Base-by-base conservation (phyloP, 2,329 filamentous ascomycete species). In the Phyllosticta capitalensis region DNA sequence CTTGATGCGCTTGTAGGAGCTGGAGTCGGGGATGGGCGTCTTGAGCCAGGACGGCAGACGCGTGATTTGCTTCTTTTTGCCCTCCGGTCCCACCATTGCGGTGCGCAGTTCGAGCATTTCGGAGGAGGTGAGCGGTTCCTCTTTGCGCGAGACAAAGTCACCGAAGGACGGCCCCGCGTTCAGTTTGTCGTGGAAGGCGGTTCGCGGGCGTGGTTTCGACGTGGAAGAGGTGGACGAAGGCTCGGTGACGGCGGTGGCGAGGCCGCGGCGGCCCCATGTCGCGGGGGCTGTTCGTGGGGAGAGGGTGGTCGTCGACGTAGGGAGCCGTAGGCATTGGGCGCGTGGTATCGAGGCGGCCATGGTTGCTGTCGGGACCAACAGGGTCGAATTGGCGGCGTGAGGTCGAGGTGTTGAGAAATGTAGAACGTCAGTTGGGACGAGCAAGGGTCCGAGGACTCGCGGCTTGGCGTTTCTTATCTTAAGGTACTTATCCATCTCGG, bases 1-100 rank as follows among this genome's bases (percentile, higher is more conserved):
- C 79, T 96, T 96, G 74, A 99, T 95, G 69, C 90, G 89, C 77
- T 95, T 95, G 79, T 87, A 96, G 76, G 95, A 95, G 60, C 83
- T 88, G 63, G 87, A 87, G 12, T 85, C 84, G 0, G 94, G 94
- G 60, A 99, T 94, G 1, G 91, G 89, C 21, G 92, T 99, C 81
- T 97, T 96, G 64, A 99, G 83, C 94, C 94, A 99, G 65, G 87
- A 83, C 20, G 94, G 94, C 54, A 99, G 79, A 54, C 94, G 85
- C 54, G 83, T 86, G 67, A 87, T 84, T 67, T 82, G 78, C 71
- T 83, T 83, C 75, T 85, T 83, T 69, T 79, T 82, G 60, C 83
- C 83, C 63, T 78, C 78, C 1, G 81, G 83, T 10, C 83, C 83
- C 45, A 84, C 81, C 64, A 83, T 76, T 7, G 81, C 83, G 12